phyloP scores from a whole-genome alignment of 176 grass and related monocot genomes.

The Aegilops tauschii region DNA sequence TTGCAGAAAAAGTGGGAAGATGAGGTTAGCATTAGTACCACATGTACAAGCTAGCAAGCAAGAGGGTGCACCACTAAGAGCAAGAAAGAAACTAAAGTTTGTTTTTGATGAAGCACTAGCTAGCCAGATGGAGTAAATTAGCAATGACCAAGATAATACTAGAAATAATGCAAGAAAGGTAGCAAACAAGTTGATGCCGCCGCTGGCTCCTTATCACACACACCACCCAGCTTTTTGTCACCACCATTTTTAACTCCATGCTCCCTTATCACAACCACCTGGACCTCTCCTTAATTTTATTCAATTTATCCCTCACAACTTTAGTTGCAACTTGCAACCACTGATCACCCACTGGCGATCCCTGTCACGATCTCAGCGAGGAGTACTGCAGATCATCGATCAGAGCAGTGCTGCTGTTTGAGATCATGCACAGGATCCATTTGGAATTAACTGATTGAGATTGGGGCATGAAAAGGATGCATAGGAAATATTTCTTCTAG shows the following conservation, averaged over 20 bases:
- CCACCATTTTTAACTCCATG: neutral
- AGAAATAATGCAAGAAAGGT: conserved; percentile 21
- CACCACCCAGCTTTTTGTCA: neutral
- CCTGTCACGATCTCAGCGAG: neutral
- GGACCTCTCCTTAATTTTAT: neutral
- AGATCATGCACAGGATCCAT: neutral
- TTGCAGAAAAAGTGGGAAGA: neutral
- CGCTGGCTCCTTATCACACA: conserved; percentile 25
- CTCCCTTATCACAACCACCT: conserved; percentile 27
- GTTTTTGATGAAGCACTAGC: conserved; percentile 30
- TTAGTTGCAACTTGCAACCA: conserved; percentile 29
- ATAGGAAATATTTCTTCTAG: neutral
- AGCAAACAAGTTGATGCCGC: neutral
- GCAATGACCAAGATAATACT: conserved; percentile 40
- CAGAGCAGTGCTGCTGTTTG: neutral
- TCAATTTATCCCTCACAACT: neutral
- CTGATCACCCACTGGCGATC: conserved; percentile 14
- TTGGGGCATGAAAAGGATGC: neutral
- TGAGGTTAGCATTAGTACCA: conserved; percentile 18
- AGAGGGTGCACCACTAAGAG: neutral
- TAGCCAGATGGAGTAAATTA: conserved; percentile 34
- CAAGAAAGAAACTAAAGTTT: neutral
- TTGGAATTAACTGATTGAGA: neutral
- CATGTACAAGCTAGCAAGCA: neutral
- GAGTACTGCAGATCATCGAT: neutral